Conservation (phyloP, 345 rosid species). For the Corchorus capsularis region DNA sequence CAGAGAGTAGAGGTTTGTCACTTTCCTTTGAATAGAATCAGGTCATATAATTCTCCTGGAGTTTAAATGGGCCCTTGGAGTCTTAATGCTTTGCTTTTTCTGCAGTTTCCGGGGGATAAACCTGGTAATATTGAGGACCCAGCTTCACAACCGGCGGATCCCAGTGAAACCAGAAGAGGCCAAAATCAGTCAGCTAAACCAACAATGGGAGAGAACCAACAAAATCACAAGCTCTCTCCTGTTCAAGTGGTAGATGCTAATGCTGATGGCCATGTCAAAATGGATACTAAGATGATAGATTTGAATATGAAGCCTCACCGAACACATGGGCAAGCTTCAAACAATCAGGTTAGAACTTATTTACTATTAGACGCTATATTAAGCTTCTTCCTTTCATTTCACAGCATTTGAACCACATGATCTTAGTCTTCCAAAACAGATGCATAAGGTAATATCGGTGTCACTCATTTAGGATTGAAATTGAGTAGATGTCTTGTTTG, state of each 20-base stretch:
- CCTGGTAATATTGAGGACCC: conserved; percentile 27
- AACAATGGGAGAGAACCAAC: conserved; percentile 35
- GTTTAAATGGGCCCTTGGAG: conserved; percentile 6
- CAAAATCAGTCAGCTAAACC: conserved; percentile 34
- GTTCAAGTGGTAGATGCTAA: conserved; percentile 32
- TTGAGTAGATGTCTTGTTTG: not conserved
- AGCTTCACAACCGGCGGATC: conserved; percentile 33
- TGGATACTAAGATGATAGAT: conserved; percentile 58
- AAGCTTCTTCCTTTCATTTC: not conserved
- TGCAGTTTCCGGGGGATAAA: conserved; percentile 79
- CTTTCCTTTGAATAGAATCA: not conserved
- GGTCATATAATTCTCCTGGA: not conserved
- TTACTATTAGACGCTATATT: not conserved
- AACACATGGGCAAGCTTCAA: conserved; percentile 53
- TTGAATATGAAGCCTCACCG: conserved; percentile 71
- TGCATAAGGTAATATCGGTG: not conserved
- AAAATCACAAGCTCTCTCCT: conserved; percentile 38
- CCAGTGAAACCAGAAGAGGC: conserved; percentile 34
- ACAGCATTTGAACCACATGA: not conserved
- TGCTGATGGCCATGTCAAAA: conserved; percentile 38
- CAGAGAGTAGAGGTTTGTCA: conserved; percentile 71
- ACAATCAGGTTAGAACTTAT: conserved; percentile 49
- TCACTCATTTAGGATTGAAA: not conserved
- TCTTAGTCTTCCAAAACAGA: not conserved
- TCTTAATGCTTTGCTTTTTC: not conserved